A percentile compares a stretch with the other conserved stretches of the same genome.
phyloP scores from a whole-genome alignment of 2,329 filamentous ascomycete species.

The Trichoderma sp. region DNA sequence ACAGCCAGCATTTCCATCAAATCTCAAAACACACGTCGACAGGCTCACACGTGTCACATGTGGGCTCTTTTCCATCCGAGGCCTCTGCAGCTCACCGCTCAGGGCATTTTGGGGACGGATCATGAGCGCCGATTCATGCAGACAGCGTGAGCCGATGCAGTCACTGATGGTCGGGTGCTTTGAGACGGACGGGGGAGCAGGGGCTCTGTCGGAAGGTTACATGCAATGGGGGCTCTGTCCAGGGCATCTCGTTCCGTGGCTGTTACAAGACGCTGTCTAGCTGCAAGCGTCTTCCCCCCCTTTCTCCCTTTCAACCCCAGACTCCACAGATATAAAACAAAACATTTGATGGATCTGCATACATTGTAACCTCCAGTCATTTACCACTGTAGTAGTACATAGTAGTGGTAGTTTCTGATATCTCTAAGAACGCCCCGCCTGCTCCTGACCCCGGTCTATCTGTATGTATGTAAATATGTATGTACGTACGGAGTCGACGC shows the following conservation, averaged over 20 bases:
- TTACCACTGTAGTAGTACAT: too few relatives aligned
- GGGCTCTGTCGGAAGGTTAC: background rate
- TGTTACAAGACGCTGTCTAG: background rate
- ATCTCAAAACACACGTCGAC: constrained; percentile 4
- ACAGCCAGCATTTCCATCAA: background rate
- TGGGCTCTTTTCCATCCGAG: constrained; percentile 3
- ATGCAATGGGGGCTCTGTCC: background rate
- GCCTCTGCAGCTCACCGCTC: constrained; percentile 26
- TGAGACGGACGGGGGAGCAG: background rate
- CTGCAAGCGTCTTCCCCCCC: background rate
- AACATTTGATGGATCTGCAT: too few relatives aligned
- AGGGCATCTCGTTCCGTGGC: background rate
- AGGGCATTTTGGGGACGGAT: background rate
- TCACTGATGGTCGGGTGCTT: background rate
- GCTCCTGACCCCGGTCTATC: too few relatives aligned
- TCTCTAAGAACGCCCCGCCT: too few relatives aligned
- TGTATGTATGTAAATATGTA: too few relatives aligned
- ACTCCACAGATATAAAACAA: constrained; percentile 2
- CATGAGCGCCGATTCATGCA: background rate
- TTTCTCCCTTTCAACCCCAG: background rate
- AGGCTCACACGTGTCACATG: constrained; percentile 28
- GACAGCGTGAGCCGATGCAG: background rate
- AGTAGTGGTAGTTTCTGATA: too few relatives aligned
- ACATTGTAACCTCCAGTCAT: too few relatives aligned
- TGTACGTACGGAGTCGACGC: too few relatives aligned